A percentile compares a stretch with the other conserved stretches of the same genome.
Conservation (phyloP, 225 moss, liverwort and hornwort species). For the Pseudisothecium myosuroides region DNA sequence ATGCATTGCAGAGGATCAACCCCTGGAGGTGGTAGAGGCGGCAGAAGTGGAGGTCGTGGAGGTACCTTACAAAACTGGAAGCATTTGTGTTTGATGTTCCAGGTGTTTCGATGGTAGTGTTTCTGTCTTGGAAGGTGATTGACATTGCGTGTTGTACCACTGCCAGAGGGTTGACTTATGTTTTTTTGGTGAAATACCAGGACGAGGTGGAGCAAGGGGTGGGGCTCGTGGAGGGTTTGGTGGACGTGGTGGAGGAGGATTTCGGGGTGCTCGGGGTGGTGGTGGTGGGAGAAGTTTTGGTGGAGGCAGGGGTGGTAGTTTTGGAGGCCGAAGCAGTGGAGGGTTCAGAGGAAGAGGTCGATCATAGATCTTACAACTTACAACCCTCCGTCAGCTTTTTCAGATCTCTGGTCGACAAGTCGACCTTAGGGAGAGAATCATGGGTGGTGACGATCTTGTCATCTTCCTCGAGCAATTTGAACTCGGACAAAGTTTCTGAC, state of each 20-base stretch:
- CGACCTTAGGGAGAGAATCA: not conserved
- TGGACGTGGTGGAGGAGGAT: conserved; percentile 60
- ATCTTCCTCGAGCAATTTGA: not conserved
- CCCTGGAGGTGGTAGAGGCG: conserved; percentile 51
- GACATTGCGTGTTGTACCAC: not conserved
- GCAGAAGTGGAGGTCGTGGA: conserved; percentile 69
- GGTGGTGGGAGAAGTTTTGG: conserved; percentile 58
- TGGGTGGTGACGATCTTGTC: not conserved
- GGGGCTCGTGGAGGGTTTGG: conserved; percentile 42
- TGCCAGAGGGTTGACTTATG: not conserved
- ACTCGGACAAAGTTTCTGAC: not conserved
- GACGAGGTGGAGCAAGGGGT: conserved; percentile 46
- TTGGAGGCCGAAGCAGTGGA: conserved; percentile 60
- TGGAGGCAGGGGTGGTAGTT: conserved; percentile 42
- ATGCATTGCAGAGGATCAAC: conserved; percentile 39
- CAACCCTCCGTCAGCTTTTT: not conserved
- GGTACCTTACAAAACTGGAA: not conserved
- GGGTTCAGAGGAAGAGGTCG: conserved; percentile 73
- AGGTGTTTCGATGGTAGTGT: not conserved
- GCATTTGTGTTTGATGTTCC: not conserved
- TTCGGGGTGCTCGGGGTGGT: conserved; percentile 62
- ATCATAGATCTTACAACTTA: conserved; percentile 3
- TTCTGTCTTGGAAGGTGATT: not conserved
- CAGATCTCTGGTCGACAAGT: not conserved
- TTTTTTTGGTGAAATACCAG: not conserved